These are phyloP conservation scores for Dactylellina cionopaga DNA, from an alignment of 2,329 filamentous ascomycete species.

Conservation along the genomic window DNA sequence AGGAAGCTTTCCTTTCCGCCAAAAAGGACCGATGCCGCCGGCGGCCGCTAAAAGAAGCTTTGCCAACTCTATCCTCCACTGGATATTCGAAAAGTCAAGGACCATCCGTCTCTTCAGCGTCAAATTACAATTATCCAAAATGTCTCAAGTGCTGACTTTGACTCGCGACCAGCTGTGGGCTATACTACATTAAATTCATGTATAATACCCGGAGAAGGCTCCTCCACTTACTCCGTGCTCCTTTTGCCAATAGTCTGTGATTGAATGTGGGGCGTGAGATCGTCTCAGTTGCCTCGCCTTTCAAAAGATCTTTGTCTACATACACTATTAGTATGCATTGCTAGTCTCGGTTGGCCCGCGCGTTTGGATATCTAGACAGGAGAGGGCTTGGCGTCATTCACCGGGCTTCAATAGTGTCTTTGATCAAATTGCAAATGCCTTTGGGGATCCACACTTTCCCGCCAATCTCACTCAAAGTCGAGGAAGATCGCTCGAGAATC, in stretches of 20 bases:
- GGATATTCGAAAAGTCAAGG: slow-evolving; percentile 21
- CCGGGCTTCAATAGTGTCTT: too few species aligned
- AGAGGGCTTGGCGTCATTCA: too few species aligned
- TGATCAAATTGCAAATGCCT: background rate
- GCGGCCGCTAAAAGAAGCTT: too few species aligned
- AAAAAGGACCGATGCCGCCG: slow-evolving; percentile 49
- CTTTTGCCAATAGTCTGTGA: slow-evolving; percentile 15
- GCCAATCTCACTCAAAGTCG: slow-evolving; percentile 9
- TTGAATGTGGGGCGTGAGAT: slow-evolving; percentile 27
- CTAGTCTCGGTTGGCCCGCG: too few species aligned
- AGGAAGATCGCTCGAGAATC: slow-evolving; percentile 17
- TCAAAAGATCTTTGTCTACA: slow-evolving; percentile 22
- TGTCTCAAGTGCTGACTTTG: slow-evolving; percentile 38
- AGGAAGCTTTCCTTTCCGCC: slow-evolving; percentile 42
- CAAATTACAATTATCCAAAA: slow-evolving; percentile 20
- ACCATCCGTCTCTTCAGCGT: slow-evolving; percentile 17
- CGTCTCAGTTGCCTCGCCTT: slow-evolving; percentile 31
- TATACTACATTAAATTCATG: too few species aligned
- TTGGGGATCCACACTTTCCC: slow-evolving; percentile 1
- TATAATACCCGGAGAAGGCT: too few species aligned
- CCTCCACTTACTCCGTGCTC: too few species aligned
- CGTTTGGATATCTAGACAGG: too few species aligned
- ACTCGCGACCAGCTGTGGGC: too few species aligned
- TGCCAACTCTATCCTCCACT: background rate
- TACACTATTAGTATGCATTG: too few species aligned